Percentiles rank a stretch among this genome's conserved stretches.
phyloP scores from a whole-genome alignment of 352 stramenopile genomes.

The Phytophthora ohioensis region DNA sequence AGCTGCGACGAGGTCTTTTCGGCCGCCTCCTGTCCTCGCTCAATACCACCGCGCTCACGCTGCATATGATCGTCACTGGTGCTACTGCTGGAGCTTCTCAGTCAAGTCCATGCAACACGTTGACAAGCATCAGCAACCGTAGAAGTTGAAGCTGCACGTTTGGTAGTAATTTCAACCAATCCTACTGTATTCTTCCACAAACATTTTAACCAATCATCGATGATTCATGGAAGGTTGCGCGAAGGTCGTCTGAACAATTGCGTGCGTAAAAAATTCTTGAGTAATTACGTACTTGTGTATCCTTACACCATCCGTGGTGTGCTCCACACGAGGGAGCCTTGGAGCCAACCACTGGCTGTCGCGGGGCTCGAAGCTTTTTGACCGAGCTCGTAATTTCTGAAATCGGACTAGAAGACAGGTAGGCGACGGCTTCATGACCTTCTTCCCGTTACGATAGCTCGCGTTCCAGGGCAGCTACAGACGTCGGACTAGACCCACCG shows the following conservation, averaged over 20 bases:
- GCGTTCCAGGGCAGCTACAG: neutral
- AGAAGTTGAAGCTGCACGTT: too few species aligned
- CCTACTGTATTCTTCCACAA: neutral
- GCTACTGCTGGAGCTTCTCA: slow-evolving; percentile 30
- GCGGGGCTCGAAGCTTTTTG: slow-evolving; percentile 38
- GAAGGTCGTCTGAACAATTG: neutral
- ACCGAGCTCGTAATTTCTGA: slow-evolving; percentile 71
- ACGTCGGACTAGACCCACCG: neutral
- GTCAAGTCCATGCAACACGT: too few species aligned
- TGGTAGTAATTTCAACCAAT: neutral
- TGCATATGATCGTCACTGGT: slow-evolving; percentile 34
- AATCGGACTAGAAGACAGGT: slow-evolving; percentile 92
- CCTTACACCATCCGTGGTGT: neutral
- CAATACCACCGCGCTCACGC: slow-evolving; percentile 71
- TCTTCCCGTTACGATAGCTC: too few species aligned
- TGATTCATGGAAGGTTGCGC: neutral
- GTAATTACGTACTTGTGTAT: slow-evolving; percentile 15
- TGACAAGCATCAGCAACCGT: too few species aligned
- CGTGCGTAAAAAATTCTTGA: neutral
- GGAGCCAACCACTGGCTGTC: slow-evolving; percentile 45
- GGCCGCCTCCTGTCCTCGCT: slow-evolving; percentile 71
- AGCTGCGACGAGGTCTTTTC: slow-evolving; percentile 83
- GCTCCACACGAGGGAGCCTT: slow-evolving; percentile 2
- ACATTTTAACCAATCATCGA: neutral
- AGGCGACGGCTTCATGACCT: slow-evolving; percentile 12